These are phyloP conservation scores for Zarea fungicola DNA, from an alignment of 2,329 filamentous ascomycete species.

Conservation along the genomic window DNA sequence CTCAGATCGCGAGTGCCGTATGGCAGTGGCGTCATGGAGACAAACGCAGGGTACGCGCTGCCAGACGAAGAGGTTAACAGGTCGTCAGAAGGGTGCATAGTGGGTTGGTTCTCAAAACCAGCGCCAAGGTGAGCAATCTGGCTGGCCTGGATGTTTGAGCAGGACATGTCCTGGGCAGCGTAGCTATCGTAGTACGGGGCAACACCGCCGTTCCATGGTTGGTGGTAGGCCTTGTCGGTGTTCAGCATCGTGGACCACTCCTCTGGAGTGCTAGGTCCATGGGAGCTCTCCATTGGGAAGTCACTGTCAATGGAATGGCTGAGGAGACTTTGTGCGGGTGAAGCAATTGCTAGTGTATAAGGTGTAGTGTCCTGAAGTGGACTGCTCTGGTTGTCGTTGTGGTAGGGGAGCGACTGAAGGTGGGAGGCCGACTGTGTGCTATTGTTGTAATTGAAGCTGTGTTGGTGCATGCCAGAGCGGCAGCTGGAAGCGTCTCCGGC, in stretches of 20 bases:
- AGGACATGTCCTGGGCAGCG: constrained; percentile 9
- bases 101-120: constrained; percentile 6
- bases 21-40: constrained; percentile 8
- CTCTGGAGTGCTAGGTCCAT: constrained; percentile 33
- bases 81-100: constrained; percentile 4
- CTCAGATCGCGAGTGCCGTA: constrained; percentile 5
- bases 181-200: constrained; percentile 11
- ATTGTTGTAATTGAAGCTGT: constrained; percentile 15
- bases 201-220: constrained; percentile 9
- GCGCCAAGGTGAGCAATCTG: constrained; percentile 11
- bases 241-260: constrained; percentile 29
- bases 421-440: constrained; percentile 12
- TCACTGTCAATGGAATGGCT: constrained; percentile 38
- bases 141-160: constrained; percentile 5
- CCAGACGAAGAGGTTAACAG: neutral
- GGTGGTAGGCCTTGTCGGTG: constrained; percentile 8
- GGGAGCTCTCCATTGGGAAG: constrained; percentile 23
- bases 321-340: constrained; percentile 30
- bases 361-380: constrained; percentile 28
- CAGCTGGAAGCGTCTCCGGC: constrained; percentile 43
- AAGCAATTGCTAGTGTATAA: constrained; percentile 32
- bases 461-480: constrained; percentile 22
- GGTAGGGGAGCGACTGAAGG: constrained; percentile 2
- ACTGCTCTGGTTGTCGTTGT: constrained; percentile 16
- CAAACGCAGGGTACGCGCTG: constrained; percentile 12